Evolutionary conservation across 495 filamentous ascomycete species (phyloP), one percentile per base, ranked within the genome.

Genomic region (Aspergillus leporis): DNA sequence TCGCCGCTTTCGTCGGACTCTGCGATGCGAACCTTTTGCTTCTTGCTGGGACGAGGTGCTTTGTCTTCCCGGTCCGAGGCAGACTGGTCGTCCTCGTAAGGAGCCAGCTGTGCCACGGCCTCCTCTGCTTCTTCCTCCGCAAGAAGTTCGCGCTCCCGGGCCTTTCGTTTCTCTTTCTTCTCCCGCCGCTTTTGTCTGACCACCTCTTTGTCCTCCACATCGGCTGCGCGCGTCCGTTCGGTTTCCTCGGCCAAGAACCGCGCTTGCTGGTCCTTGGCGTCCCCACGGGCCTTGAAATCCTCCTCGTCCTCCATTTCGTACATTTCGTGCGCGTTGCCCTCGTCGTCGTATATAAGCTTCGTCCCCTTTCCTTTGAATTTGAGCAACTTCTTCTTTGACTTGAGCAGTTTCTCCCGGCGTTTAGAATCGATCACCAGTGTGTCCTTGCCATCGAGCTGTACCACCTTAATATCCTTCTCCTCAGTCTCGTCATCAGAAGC

Each of bases 321-420:
- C 6, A 94, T 54, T 53, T 89, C 83, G 71, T 93, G 92, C 1
- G 92, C 78, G 51, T 83, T 83, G 58, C 93, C 94, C 9, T 97
- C 91, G 56, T 96, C 92, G 74, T 99, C 95, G 70, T 90, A 99
- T 46, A 97, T 78, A 6, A 97, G 74, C 64, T 91, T 95, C 47
- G 81, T 87, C 40, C 90, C 90, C 70, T 88, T 89, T 65, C 88
- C 87, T 73, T 92, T 95, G 72, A 89, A 86, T 69, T 96, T 94
- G 59, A 87, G 81, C 23, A 97, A 79, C 74, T 93, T 91, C 81
- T 97, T 96, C 80, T 97, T 97, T 25, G 91, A 95, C 56, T 88
- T 90, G 64, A 97, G 84, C 28, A 96, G 83, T 73, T 96, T 97
- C 75, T 95, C 93, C 65, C 88, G 87, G 19, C 94, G 90, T 70